These are phyloP conservation scores for Onygenales sp. DNA, from an alignment of 2,329 filamentous ascomycete genomes.

Conservation along the genomic window DNA sequence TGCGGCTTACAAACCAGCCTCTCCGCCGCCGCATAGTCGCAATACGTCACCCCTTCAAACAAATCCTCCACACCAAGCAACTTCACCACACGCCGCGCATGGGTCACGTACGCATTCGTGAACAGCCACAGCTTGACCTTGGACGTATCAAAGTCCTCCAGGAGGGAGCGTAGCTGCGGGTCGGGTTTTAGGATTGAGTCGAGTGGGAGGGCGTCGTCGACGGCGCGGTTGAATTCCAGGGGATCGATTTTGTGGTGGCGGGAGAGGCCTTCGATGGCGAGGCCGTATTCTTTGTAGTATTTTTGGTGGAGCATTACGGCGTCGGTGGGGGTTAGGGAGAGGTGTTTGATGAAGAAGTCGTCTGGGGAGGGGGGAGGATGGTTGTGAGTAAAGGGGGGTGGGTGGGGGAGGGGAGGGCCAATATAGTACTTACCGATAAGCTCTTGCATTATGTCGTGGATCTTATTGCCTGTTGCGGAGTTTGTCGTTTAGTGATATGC, in stretches of 20 bases:
- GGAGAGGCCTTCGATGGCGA: slow-evolving; percentile 93
- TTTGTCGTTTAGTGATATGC: slow-evolving; percentile 3
- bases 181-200: slow-evolving; percentile 76
- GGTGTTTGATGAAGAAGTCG: slow-evolving; percentile 56
- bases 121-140: slow-evolving; percentile 90
- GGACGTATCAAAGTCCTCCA: slow-evolving; percentile 70
- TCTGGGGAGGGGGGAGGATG: slow-evolving; percentile 37
- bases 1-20: slow-evolving; percentile 77
- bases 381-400: slow-evolving; percentile 31
- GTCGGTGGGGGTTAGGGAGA: slow-evolving; percentile 64
- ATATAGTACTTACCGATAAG: slow-evolving; percentile 51
- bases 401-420: background rate
- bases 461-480: slow-evolving; percentile 53
- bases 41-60: slow-evolving; percentile 92
- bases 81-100: slow-evolving; percentile 71
- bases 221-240: slow-evolving; percentile 85
- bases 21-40: slow-evolving; percentile 67
- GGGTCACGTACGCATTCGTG: slow-evolving; percentile 90
- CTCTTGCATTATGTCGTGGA: slow-evolving; percentile 79
- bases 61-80: slow-evolving; percentile 75
- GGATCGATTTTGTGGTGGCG: slow-evolving; percentile 92
- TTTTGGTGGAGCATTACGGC: slow-evolving; percentile 78
- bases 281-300: slow-evolving; percentile 91
- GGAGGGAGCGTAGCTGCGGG: slow-evolving; percentile 60
- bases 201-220: slow-evolving; percentile 87